phyloP scores from a whole-genome alignment of 768 basidiomycete genomes.

The Boletus patriciae region DNA sequence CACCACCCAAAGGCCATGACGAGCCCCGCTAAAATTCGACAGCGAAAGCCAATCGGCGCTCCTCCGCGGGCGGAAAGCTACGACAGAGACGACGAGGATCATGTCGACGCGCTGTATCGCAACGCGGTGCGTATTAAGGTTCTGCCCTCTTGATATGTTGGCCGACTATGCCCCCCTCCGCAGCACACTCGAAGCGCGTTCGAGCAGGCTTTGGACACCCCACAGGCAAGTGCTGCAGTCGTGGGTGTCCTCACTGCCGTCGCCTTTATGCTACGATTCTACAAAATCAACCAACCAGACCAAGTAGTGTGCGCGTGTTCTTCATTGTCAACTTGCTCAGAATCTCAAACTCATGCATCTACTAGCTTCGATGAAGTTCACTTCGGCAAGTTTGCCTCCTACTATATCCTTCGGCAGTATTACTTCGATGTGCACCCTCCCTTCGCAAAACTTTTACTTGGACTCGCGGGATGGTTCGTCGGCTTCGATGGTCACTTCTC shows the following conservation, averaged over 20 bases:
- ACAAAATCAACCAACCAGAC: constrained; percentile 92
- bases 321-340: background rate
- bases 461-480: constrained; percentile 92
- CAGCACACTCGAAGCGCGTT: constrained; percentile 58
- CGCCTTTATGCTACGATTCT: constrained; percentile 85
- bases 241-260: constrained; percentile 65
- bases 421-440: constrained; percentile 99
- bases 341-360: constrained; percentile 5
- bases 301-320: constrained; percentile 78
- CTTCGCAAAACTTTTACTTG: constrained; percentile 93
- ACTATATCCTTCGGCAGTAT: constrained; percentile 91
- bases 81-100: constrained; percentile 51
- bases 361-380: constrained; percentile 95
- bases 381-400: constrained; percentile 96
- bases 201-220: constrained; percentile 63
- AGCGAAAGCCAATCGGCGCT: constrained; percentile 22
- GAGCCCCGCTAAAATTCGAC: constrained; percentile 34
- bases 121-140: constrained; percentile 42
- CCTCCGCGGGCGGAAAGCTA: constrained; percentile 25
- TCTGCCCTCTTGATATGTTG: constrained; percentile 8
- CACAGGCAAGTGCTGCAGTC: constrained; percentile 60
- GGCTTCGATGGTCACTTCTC: constrained; percentile 94
- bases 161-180: constrained; percentile 20
- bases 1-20: constrained; percentile 25
- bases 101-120: constrained; percentile 48